Evolutionary conservation across 805 yeast genomes (phyloP).

Genomic region (Clavispora phyllophila): DNA sequence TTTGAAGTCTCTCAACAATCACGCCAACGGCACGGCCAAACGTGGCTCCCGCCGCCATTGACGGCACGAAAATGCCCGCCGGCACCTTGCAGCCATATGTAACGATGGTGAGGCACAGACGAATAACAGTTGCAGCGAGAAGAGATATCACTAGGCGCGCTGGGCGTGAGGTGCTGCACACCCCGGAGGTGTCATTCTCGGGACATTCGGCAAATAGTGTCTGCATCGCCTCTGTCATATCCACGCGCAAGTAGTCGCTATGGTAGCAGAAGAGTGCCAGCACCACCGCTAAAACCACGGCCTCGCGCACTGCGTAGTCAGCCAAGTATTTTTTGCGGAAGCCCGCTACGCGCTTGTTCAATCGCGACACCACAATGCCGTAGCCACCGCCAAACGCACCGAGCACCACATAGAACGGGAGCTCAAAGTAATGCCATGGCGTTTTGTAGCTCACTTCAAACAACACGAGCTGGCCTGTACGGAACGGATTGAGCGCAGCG

Average conservation of each 20-base stretch:
- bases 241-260: slow-evolving; percentile 73
- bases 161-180: slow-evolving; percentile 29
- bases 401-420: slow-evolving; percentile 69
- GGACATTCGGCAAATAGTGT: slow-evolving; percentile 80
- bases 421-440: slow-evolving; percentile 81
- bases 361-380: slow-evolving; percentile 72
- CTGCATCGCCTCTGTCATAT: slow-evolving; percentile 96
- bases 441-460: slow-evolving; percentile 87
- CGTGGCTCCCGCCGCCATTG: slow-evolving; percentile 95
- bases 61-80: slow-evolving; percentile 96
- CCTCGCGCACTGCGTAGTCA: slow-evolving; percentile 63
- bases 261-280: slow-evolving; percentile 79
- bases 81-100: slow-evolving; percentile 94
- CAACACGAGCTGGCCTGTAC: slow-evolving; percentile 90
- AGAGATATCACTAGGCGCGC: slow-evolving; percentile 47
- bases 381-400: slow-evolving; percentile 92
- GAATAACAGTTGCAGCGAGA: slow-evolving; percentile 61
- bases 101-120: slow-evolving; percentile 69
- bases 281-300: slow-evolving; percentile 55
- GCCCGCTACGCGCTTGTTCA: slow-evolving; percentile 69
- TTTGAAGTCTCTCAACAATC: slow-evolving; percentile 46
- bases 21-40: slow-evolving; percentile 87
- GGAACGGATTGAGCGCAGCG: slow-evolving; percentile 80
- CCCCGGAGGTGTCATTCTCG: slow-evolving; percentile 33
- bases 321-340: slow-evolving; percentile 69